Base-by-base conservation (phyloP, 192 early-diverging fungal genomes). In the Funneliformis geosporum region DNA sequence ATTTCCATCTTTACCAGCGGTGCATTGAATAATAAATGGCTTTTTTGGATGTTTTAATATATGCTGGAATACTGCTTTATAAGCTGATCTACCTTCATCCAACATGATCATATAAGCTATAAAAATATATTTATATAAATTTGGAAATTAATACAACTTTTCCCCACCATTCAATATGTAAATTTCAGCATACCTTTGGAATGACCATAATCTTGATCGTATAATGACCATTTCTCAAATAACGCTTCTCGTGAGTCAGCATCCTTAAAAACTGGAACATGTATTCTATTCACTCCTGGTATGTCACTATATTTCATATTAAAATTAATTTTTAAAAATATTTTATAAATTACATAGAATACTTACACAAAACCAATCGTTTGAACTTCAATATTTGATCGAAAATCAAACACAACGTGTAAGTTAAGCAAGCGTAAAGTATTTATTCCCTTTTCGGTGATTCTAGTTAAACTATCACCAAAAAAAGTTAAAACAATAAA, bases 1-100 rank as follows among this genome's bases (percentile, higher is more conserved):
- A 1, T 92, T 92, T 50, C 91, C 73, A 66, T 92, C 91, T 70
- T 92, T 92, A 14, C 91, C 91, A 23, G 90, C 89, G 1, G 91
- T 92, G 73, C 92, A 93, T 72, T 92, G 91, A 14, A 92, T 82
- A 70, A 92, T 85, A 28, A 92, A 81, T 2, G 87, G 85, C 12
- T 78, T 82, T 27, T 78, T 43, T 21, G 82, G 83, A 50, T 89
- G 77, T 8, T 83, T 75, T 42, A 89, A 76, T 65, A 89, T 79
- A 75, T 88, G 86, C 23, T 81, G 46, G 72, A 89, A 82, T 28
- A 90, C 84, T 9, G 79, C 76, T 23, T 82, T 79, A 40, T 84
- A 88, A 27, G 80, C 79, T 66, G 83, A 75, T 11, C 75, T 74
- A 8, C 82, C 85, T 33, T 88, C 87, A 73, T 83, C 81, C 18